phyloP scores from a whole-genome alignment of 306 rosid genomes.

The Coriaria nepalensis region DNA sequence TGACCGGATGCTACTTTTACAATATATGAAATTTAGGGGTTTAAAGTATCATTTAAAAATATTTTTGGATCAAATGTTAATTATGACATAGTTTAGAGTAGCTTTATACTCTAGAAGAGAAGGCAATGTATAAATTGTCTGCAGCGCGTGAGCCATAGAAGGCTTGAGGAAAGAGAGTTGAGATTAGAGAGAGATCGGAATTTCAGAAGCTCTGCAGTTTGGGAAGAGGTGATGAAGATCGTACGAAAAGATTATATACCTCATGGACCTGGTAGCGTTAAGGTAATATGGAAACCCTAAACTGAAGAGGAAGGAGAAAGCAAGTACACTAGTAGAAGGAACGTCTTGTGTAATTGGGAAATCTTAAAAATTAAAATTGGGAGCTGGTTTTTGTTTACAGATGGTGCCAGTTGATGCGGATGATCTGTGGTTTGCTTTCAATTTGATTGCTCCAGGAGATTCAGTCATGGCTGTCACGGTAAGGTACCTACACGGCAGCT shows the following conservation, averaged over 20 bases:
- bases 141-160: no score
- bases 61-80: no score
- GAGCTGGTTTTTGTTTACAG: constrained; percentile 26
- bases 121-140: no score
- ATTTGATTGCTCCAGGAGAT: constrained; percentile 82
- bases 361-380: not conserved
- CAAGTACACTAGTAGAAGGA: no score
- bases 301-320: not conserved
- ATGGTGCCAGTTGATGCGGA: constrained; percentile 88
- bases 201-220: not conserved
- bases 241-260: constrained; percentile 52
- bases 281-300: constrained; percentile 29
- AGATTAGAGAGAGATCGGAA: no score
- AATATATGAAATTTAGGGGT: no score
- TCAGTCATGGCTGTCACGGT: constrained; percentile 74
- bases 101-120: no score
- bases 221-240: constrained; percentile 40
- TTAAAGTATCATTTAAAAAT: no score
- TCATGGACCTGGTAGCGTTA: constrained; percentile 85
- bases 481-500: constrained; percentile 28
- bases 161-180: no score
- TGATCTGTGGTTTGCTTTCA: constrained; percentile 83
- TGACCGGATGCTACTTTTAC: no score
- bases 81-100: no score
- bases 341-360: no score